These are phyloP conservation scores for Rhodosporidiobolus odoratus DNA, from an alignment of 768 basidiomycete species.

Conservation along the genomic window DNA sequence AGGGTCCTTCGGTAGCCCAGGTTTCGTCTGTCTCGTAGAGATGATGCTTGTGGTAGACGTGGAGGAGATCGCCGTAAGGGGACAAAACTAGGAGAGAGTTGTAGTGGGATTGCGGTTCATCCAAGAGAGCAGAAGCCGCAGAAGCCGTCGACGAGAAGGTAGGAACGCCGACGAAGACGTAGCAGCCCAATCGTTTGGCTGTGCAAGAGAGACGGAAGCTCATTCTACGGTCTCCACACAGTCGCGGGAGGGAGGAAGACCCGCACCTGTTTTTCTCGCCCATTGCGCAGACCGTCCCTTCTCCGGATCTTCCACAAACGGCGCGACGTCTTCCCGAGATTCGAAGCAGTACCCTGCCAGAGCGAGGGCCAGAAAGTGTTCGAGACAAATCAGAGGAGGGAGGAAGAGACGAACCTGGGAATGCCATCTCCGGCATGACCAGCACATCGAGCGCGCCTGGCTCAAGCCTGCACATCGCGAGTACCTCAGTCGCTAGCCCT, in stretches of 20 bases:
- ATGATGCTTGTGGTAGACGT: slow-evolving; percentile 36
- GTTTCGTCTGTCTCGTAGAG: slow-evolving; percentile 39
- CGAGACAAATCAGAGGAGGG: neutral
- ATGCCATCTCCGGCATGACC: slow-evolving; percentile 41
- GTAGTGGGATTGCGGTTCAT: neutral
- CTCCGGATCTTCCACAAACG: slow-evolving; percentile 23
- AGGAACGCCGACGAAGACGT: slow-evolving; percentile 37
- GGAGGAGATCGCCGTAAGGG: neutral
- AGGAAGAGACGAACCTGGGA: slow-evolving; percentile 17
- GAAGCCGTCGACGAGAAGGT: neutral
- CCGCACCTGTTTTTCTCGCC: slow-evolving; percentile 33
- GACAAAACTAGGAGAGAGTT: slow-evolving; percentile 35
- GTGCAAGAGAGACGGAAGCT: neutral
- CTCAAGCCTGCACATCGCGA: neutral
- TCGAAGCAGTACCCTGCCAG: slow-evolving; percentile 39
- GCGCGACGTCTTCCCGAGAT: slow-evolving; percentile 25
- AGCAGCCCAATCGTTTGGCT: slow-evolving; percentile 29
- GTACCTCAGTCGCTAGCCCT: neutral
- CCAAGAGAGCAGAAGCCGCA: neutral
- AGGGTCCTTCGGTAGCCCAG: slow-evolving; percentile 33
- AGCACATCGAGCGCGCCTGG: slow-evolving; percentile 31
- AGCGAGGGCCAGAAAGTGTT: too few species aligned
- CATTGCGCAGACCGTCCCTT: slow-evolving; percentile 17
- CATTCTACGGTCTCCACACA: too few species aligned
- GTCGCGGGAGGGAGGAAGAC: too few species aligned